Base-by-base conservation (phyloP, 108 stramenopile genomes). In the Mediolabrus comicus region DNA sequence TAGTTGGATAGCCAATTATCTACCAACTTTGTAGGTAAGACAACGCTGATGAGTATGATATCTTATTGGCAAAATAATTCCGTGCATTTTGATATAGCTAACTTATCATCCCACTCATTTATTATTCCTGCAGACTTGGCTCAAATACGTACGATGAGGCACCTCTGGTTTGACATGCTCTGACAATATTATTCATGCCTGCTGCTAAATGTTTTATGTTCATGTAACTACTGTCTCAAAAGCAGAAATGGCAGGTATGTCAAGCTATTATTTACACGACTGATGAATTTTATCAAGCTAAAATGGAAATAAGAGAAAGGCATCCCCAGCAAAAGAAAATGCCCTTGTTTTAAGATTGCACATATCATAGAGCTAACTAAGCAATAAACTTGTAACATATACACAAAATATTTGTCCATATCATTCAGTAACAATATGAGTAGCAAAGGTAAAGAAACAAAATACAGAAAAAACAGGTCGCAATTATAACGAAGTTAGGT, bases 1-100 rank as follows among this genome's bases (percentile, higher is more conserved):
- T 5, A 71, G 77, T 54, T 71, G 65, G 67, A 30, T 67, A 39
- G 29, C 53, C 55, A 33, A 73, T 41, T 55, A 55, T 26, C 65
- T 26, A 22, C 61, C 65, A 29, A 19, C 49, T 16, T 26, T 62
- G n/a, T 46, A 57, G 72, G 72, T 65, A 59, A 28, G 72, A 2
- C 51, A 9, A 16, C 34, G 12, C 22, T 34, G 4, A 51, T 0
- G 31, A 53, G n/a, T n/a, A n/a, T n/a, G 12, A 17, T 29, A 27
- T 24, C 13, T 16, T 58, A 2, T 35, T 19, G 31, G 28, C 10
- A 1, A 29, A 49, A 9, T 3, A 22, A 24, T 43, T 17, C 17
- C 16, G 6, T 24, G 2, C n/a, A 9, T 49, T 5, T 49, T 49
- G 46, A 1, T 9, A 8, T 22, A 22, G n/a, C 46, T 49, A 49